Percentiles rank a stretch among this genome's conserved stretches.
These are phyloP conservation scores for Botrytis elliptica DNA, from an alignment of 2,329 filamentous ascomycete species.

Conservation along the genomic window DNA sequence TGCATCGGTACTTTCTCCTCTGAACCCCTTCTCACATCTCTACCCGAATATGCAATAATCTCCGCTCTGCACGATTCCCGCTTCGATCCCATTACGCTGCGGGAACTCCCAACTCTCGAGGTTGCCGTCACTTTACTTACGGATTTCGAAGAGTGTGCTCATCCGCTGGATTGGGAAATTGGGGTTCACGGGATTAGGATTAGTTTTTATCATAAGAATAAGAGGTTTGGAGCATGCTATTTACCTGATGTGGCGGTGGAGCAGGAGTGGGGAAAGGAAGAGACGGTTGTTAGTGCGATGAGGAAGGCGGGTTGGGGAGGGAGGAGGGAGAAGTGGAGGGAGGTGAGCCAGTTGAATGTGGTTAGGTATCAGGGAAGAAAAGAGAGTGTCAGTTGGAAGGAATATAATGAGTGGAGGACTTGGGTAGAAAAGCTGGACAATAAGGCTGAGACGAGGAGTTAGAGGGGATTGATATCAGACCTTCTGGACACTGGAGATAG, in stretches of 20 bases:
- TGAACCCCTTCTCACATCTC: constrained; percentile 68
- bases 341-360: constrained; percentile 66
- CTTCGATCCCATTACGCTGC: constrained; percentile 37
- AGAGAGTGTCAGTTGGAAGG: constrained; percentile 64
- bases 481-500: not conserved
- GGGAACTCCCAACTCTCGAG: constrained; percentile 55
- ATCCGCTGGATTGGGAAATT: constrained; percentile 80
- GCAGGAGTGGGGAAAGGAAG: constrained; percentile 93
- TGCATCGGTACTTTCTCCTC: constrained; percentile 95
- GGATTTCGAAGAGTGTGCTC: constrained; percentile 73
- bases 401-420: constrained; percentile 77
- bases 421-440: constrained; percentile 52
- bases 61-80: constrained; percentile 63
- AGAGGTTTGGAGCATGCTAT: constrained; percentile 82
- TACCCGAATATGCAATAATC: constrained; percentile 79
- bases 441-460: not conserved
- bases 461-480: not conserved
- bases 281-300: constrained; percentile 86
- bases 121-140: constrained; percentile 79
- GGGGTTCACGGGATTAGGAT: constrained; percentile 86
- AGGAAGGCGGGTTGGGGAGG: constrained; percentile 92
- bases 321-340: constrained; percentile 63
- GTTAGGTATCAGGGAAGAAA: constrained; percentile 86
- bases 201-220: constrained; percentile 71
- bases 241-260: constrained; percentile 87